These are phyloP conservation scores for Mytilinidion resinicola DNA, from an alignment of 495 filamentous ascomycete genomes.

Conservation along the genomic window DNA sequence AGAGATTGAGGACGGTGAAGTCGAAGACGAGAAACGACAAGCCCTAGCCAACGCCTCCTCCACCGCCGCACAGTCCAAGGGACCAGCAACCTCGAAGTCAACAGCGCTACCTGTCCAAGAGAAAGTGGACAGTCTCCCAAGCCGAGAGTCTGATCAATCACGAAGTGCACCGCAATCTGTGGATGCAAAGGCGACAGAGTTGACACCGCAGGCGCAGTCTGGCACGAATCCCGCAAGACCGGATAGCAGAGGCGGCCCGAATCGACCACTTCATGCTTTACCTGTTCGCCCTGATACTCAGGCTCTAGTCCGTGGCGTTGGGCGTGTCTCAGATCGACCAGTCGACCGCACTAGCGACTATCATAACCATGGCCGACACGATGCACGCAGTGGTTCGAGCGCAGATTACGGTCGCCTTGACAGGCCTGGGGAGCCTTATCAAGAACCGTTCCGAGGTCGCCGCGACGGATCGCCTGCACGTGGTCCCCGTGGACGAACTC, in stretches of 20 bases:
- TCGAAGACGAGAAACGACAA: constrained; percentile 29
- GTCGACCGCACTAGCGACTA: constrained; percentile 19
- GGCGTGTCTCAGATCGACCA: constrained; percentile 2
- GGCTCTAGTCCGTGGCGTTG: background rate
- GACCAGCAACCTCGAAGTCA: constrained; percentile 3
- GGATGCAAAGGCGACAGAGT: background rate
- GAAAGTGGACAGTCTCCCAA: background rate
- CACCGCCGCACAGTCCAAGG: constrained; percentile 11
- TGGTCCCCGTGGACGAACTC: constrained; percentile 26
- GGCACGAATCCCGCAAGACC: background rate
- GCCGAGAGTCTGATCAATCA: background rate
- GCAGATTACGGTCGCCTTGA: constrained; percentile 32
- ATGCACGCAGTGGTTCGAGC: constrained; percentile 11
- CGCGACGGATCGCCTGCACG: constrained; percentile 28
- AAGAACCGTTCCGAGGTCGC: constrained; percentile 22
- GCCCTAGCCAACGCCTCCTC: background rate
- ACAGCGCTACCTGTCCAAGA: background rate
- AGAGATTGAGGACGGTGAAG: constrained; percentile 35
- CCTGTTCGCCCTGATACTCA: constrained; percentile 27
- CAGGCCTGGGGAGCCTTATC: constrained; percentile 25
- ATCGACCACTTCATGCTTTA: constrained; percentile 21
- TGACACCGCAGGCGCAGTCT: constrained; percentile 5
- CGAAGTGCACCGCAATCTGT: background rate
- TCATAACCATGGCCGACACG: constrained; percentile 17
- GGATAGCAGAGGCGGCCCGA: constrained; percentile 3